Conservation (phyloP, 129 eudicot genomes). For the Flaveria sonorensis region DNA sequence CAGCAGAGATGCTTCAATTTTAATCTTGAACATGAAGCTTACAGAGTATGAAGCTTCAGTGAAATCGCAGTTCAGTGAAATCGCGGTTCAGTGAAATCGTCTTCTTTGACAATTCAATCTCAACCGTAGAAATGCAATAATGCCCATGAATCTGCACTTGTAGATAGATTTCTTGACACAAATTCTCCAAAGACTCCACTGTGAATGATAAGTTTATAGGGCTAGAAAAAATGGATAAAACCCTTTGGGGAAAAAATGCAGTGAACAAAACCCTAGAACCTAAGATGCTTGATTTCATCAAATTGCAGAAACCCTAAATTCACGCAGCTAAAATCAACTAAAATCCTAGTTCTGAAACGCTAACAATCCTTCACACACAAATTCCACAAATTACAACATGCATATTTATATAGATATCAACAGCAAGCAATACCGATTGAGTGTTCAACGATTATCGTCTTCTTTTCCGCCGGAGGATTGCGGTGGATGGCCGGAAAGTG, state of each 20-base stretch:
- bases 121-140: no score
- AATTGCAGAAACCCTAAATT: slow-evolving; percentile 38
- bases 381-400: slow-evolving; percentile 36
- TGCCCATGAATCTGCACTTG: slow-evolving; percentile 11
- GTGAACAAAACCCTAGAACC: slow-evolving; percentile 26
- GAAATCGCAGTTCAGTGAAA: no score
- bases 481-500: slow-evolving; percentile 61
- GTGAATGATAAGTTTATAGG: slow-evolving; percentile 19
- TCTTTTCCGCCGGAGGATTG: slow-evolving; percentile 57
- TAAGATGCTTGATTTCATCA: slow-evolving; percentile 36
- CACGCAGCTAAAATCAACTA: slow-evolving; percentile 39
- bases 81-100: no score
- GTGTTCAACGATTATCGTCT: slow-evolving; percentile 56
- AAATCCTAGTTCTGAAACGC: slow-evolving; percentile 32
- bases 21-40: neutral
- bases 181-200: slow-evolving; percentile 29
- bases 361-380: slow-evolving; percentile 35
- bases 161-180: slow-evolving; percentile 14
- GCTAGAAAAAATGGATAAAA: slow-evolving; percentile 30
- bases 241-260: slow-evolving; percentile 21
- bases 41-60: no score
- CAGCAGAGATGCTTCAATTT: slow-evolving; percentile 16
- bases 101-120: no score
- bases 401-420: slow-evolving; percentile 39
- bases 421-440: slow-evolving; percentile 38